Evolutionary conservation across 2,329 filamentous ascomycete species (phyloP), one percentile per base, ranked within the genome.

Genomic region (Elsinoe perseae): DNA sequence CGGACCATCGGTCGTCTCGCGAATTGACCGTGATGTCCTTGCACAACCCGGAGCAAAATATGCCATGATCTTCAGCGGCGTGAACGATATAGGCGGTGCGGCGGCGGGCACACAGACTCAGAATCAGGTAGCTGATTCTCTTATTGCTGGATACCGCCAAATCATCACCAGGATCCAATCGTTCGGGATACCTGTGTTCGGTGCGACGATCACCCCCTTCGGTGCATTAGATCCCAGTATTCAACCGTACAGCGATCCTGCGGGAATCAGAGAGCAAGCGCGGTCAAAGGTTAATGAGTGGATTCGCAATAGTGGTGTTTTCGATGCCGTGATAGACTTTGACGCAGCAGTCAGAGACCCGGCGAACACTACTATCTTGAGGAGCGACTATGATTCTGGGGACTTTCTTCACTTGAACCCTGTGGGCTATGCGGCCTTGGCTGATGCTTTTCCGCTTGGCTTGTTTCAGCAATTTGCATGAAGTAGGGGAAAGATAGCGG

Each of bases 121-220:
- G 61, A 60, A 62, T 2, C 63, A 67, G 2, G 70, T 83, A 8
- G 79, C 75, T 12, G 74, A 77, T 54, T 63, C 69, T 2, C 69
- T 87, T 2, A 78, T 81, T 32, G 71, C 72, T n/a, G 80, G 80
- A 0, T 86, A 80, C 64, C 68, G 73, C 56, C 79, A 83, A 61
- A 82, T 86, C 28, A 74, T 76, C 2, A 70, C 71, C 1, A 74
- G 81, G 12, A 72, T 82, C 16, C 80, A 81, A 63, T 71, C 75
- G 0, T 73, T 74, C 2, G 78, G 78, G 1, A 75, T 85, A 23
- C 75, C 76, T 0, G 72, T 83, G 6, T 82, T 85, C 62, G 83
- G 73, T 0, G 82, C 80, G 0, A 87, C 84, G 0, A 84, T 86
- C 58, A 86, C 83, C 2, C 83, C 83, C 0, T 87, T 87, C 61